These are phyloP conservation scores for Aspergillus pseudoglaucus DNA, from an alignment of 2,329 filamentous ascomycete genomes.

Conservation along the genomic window DNA sequence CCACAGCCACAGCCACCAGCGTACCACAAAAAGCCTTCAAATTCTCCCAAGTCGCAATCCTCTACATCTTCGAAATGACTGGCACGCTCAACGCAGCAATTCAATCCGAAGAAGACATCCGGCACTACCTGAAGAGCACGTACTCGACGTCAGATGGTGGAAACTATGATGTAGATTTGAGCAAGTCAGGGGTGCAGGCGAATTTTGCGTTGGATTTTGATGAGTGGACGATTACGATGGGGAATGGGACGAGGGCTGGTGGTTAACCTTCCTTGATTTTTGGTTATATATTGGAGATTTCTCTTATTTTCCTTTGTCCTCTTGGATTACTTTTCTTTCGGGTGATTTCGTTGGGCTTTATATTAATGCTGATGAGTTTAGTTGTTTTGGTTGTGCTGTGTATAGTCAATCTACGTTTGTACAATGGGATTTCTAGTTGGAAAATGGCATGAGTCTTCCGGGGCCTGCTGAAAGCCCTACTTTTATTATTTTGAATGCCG, in stretches of 20 bases:
- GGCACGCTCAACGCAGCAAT: slow-evolving; percentile 23
- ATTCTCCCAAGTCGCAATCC: slow-evolving; percentile 32
- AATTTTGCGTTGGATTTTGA: slow-evolving; percentile 30
- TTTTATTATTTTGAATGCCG: too few species aligned
- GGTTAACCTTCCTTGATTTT: slow-evolving; percentile 1
- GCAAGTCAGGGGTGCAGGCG: slow-evolving; percentile 15
- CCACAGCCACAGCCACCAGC: slow-evolving; percentile 5
- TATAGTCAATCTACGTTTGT: too few species aligned
- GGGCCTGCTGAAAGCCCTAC: too few species aligned
- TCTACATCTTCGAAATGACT: slow-evolving; percentile 37
- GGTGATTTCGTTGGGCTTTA: neutral
- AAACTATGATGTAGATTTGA: slow-evolving; percentile 18
- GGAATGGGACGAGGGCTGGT: slow-evolving; percentile 25
- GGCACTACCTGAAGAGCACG: slow-evolving; percentile 23
- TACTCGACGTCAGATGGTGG: slow-evolving; percentile 16
- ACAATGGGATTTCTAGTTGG: too few species aligned
- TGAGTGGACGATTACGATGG: slow-evolving; percentile 27
- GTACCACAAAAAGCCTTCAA: slow-evolving; percentile 21
- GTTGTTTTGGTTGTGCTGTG: too few species aligned
- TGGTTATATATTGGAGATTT: neutral
- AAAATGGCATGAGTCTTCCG: too few species aligned
- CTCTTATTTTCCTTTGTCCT: neutral
- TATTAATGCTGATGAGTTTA: neutral
- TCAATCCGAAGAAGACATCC: slow-evolving; percentile 23
- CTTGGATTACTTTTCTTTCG: neutral